Evolutionary conservation across 106 monocot genomes (phyloP), one percentile per base, ranked within the genome.

Genomic region (Iris macrosiphon): DNA sequence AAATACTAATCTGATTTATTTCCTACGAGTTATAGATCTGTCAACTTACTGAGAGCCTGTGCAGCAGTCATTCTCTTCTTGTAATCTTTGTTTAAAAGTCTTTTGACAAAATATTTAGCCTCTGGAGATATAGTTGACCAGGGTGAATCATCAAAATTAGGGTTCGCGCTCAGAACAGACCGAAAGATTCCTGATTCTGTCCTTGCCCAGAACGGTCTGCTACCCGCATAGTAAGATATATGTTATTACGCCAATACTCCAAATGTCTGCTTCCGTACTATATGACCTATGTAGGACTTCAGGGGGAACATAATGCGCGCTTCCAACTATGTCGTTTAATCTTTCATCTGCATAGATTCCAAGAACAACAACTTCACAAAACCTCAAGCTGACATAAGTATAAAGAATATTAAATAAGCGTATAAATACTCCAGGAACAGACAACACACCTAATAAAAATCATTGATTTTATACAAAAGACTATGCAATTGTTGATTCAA

Each of bases 121-220:
- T 77, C 77, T 58, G 60, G 16, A 11, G 77, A 74, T 40, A 74
- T 45, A 31, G 58, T 57, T 50, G 77, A 66, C 77, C 77, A 83
- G 48, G 77, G 83, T 14, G 53, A 38, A 66, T 78, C 73, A 31
- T 74, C 70, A 51, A 83, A 83, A 45, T 70, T 77, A 40, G 77
- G 77, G 37, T 83, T 70, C 14, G 77, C 72, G 52, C 69, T 68
- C 20, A 82, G 54, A 2, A 83, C 77, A 48, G 83, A 52, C 25
- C 73, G 77, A 59, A 83, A 83, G 22, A 83, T 78, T 59, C 83
- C 83, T 30, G 77, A 78, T 46, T 83, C 83, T 32, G 83, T 83
- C 1, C 74, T 60, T 49, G 73, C 74, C 83, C 83, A 83, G 33
- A 83, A 83, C 33, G 83, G 83, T 59, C 83, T 65, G 42, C 83